Evolutionary conservation across 345 rosid species (phyloP).

Genomic region (Streptanthus diversifolius): DNA sequence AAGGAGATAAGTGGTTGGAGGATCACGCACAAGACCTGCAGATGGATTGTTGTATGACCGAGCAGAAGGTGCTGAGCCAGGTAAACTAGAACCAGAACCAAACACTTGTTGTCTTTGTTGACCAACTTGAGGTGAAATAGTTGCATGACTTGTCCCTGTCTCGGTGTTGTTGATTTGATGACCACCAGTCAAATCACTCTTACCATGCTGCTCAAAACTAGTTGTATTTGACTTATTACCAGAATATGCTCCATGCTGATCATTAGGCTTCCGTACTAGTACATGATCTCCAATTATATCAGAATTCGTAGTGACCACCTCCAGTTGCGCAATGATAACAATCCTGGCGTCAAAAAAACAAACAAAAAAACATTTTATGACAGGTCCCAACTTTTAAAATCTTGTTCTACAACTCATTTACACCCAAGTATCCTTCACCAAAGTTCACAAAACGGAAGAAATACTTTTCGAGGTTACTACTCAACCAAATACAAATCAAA

Average conservation of each 20-base stretch:
- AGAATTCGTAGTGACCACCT: conserved; percentile 42
- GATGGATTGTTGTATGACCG: conserved; percentile 35
- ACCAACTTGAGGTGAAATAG: conserved; percentile 33
- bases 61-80: conserved; percentile 37
- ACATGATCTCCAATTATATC: conserved; percentile 57
- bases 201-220: conserved; percentile 37
- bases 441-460: background rate
- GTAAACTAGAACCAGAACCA: conserved; percentile 26
- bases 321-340: conserved; percentile 60
- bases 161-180: conserved; percentile 34
- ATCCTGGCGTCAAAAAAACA: conserved; percentile 44
- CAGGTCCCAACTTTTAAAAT: too few species aligned
- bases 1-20: conserved; percentile 24
- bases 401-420: background rate
- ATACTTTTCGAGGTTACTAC: too few species aligned
- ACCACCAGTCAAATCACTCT: conserved; percentile 29
- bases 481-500: too few species aligned
- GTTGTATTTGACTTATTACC: conserved; percentile 32
- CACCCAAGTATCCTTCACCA: background rate
- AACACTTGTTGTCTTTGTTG: conserved; percentile 35
- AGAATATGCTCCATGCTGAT: conserved; percentile 28
- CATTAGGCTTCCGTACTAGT: conserved; percentile 29
- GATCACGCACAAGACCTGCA: conserved; percentile 39
- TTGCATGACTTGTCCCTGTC: conserved; percentile 36
- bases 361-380: background rate